These are phyloP conservation scores for Aspergillus heteromorphus DNA, from an alignment of 495 filamentous ascomycete genomes.

Conservation along the genomic window DNA sequence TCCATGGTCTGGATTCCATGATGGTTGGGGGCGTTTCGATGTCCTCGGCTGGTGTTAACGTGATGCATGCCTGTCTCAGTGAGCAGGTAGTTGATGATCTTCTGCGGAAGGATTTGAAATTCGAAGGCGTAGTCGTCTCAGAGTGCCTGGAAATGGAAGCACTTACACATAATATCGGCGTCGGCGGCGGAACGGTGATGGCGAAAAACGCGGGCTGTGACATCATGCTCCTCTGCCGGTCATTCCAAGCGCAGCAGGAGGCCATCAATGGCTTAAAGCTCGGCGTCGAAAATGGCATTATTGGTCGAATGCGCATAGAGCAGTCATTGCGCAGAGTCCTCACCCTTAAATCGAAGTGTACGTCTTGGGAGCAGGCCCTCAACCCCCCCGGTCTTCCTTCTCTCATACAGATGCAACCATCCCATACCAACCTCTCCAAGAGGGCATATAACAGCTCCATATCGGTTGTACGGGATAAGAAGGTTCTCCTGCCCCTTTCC, in stretches of 20 bases:
- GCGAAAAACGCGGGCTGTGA: constrained; percentile 90
- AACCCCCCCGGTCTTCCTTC: constrained; percentile 68
- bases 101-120: constrained; percentile 73
- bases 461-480: constrained; percentile 77
- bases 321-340: constrained; percentile 70
- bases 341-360: constrained; percentile 68
- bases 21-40: constrained; percentile 89
- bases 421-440: constrained; percentile 71
- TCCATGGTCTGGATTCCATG: constrained; percentile 80
- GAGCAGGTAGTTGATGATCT: constrained; percentile 87
- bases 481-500: constrained; percentile 69
- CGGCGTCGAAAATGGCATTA: constrained; percentile 78
- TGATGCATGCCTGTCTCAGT: constrained; percentile 87
- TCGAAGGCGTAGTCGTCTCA: constrained; percentile 85
- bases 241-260: constrained; percentile 80
- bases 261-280: constrained; percentile 79
- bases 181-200: constrained; percentile 91
- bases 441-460: constrained; percentile 83
- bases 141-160: constrained; percentile 96
- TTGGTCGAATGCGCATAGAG: constrained; percentile 67
- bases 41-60: constrained; percentile 77
- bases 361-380: constrained; percentile 77
- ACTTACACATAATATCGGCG: constrained; percentile 81
- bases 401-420: constrained; percentile 71
- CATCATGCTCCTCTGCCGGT: constrained; percentile 75